phyloP scores from a whole-genome alignment of 495 filamentous ascomycete genomes.

The Trichoderma orchidacearum region DNA sequence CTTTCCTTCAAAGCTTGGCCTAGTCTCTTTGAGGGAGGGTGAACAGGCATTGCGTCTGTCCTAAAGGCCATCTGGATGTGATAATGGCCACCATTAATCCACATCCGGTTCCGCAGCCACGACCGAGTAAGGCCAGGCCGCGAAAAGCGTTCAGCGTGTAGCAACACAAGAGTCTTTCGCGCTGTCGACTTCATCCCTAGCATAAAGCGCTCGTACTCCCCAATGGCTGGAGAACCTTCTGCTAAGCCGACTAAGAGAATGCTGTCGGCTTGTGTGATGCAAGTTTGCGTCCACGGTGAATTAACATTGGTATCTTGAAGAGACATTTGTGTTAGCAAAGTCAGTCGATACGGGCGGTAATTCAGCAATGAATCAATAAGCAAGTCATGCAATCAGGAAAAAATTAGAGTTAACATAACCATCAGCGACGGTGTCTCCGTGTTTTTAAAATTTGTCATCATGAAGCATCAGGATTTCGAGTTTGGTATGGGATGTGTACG shows the following conservation, averaged over 20 bases:
- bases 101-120: constrained; percentile 88
- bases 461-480: constrained; percentile 10
- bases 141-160: constrained; percentile 86
- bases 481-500: too few relatives aligned
- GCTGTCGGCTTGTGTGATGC: constrained; percentile 90
- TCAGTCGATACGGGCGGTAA: background rate
- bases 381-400: constrained; percentile 20
- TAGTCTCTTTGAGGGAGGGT: constrained; percentile 63
- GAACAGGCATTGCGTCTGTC: constrained; percentile 59
- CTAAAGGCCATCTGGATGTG: constrained; percentile 94
- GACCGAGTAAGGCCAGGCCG: constrained; percentile 66
- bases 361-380: background rate
- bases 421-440: constrained; percentile 27
- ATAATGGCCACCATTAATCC: constrained; percentile 98
- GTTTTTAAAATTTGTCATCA: constrained; percentile 25
- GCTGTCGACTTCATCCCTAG: constrained; percentile 96
- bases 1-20: constrained; percentile 81
- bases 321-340: constrained; percentile 10
- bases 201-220: constrained; percentile 91
- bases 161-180: constrained; percentile 82
- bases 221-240: constrained; percentile 77
- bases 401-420: constrained; percentile 32
- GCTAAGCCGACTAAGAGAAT: constrained; percentile 86
- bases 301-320: constrained; percentile 75
- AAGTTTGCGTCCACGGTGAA: constrained; percentile 95